Evolutionary conservation across 2,329 filamentous ascomycete genomes (phyloP), one percentile per base, ranked within the genome.

Genomic region (Macrophomina pseudophaseolina): DNA sequence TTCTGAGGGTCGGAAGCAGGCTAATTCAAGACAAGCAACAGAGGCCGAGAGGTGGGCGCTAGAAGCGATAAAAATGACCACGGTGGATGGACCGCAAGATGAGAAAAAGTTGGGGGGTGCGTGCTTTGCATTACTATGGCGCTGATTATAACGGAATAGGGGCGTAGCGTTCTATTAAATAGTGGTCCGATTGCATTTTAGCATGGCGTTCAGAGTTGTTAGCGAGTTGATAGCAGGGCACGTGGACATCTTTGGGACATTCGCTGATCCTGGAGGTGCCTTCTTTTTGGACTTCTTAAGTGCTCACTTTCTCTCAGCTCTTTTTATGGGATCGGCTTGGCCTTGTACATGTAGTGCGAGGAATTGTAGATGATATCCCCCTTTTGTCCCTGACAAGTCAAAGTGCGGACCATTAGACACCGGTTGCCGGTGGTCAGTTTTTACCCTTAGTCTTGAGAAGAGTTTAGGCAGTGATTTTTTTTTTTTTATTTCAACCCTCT

Each of bases 1-100:
- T 62, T 23, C 67, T 78, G 30, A 54, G 33, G 23, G 64, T 35
- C 4, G 44, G 53, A 5, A 49, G 54, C 64, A 66, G 64, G 18
- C 35, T 52, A 8, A 32, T 60, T 9, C 53, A 52, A 53, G 44
- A 60, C 8, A 66, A 42, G 28, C 53, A 60, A 23, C 53, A 60
- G 33, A 64, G 60, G 18, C 60, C 60, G 16, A 64, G 49, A 23
- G 60, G 60, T 32, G 60, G 60, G 2, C 60, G 60, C n/a, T 64
- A 35, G 53, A 40, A 28, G 16, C 8, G 28, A 16, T 11, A 62
- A 38, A 12, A 38, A 49, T 35, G 44, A 49, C 6, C 4, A 28
- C 8, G n/a, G 35, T n/a, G 9, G 30, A 12, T 5, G 30, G 28
- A 63, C 23, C 23, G 23, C 23, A 23, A 23, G 23, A 23, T 23